These are phyloP conservation scores for Fusarium coicis DNA, from an alignment of 2,329 filamentous ascomycete species.

Conservation along the genomic window DNA sequence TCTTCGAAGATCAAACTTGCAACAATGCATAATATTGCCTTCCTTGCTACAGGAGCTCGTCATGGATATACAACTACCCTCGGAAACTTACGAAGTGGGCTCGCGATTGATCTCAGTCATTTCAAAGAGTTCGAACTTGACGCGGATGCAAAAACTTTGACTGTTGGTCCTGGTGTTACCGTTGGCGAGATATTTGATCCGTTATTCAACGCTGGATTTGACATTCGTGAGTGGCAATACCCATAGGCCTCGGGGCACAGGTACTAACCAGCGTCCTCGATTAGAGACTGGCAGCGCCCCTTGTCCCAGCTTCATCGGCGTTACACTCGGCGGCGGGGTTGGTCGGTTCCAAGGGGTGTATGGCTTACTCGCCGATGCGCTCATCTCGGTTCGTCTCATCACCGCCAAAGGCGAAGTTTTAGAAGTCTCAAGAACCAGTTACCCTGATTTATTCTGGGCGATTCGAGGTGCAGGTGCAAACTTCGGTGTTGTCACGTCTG, in stretches of 20 bases:
- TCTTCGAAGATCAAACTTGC: accelerated
- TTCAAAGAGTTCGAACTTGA: neutral
- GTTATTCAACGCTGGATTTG: accelerated
- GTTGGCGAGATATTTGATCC: neutral
- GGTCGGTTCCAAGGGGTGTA: accelerated
- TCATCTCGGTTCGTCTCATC: neutral
- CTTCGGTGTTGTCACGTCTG: neutral
- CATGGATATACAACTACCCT: neutral
- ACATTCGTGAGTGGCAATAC: accelerated
- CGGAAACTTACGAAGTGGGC: accelerated
- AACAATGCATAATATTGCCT: neutral
- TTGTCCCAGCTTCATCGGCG: neutral
- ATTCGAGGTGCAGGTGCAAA: neutral
- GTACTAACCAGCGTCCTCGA: too few relatives aligned
- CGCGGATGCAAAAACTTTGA: neutral
- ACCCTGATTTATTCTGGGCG: neutral
- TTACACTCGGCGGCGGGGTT: neutral
- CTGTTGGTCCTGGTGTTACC: neutral
- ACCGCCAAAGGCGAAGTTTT: accelerated
- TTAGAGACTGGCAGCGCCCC: neutral
- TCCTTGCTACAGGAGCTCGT: neutral
- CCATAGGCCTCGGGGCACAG: too few relatives aligned
- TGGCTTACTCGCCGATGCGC: neutral
- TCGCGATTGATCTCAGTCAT: neutral
- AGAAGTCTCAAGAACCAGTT: accelerated